Evolutionary conservation across 441 rosid species (phyloP).

Genomic region (Populus hybrid): DNA sequence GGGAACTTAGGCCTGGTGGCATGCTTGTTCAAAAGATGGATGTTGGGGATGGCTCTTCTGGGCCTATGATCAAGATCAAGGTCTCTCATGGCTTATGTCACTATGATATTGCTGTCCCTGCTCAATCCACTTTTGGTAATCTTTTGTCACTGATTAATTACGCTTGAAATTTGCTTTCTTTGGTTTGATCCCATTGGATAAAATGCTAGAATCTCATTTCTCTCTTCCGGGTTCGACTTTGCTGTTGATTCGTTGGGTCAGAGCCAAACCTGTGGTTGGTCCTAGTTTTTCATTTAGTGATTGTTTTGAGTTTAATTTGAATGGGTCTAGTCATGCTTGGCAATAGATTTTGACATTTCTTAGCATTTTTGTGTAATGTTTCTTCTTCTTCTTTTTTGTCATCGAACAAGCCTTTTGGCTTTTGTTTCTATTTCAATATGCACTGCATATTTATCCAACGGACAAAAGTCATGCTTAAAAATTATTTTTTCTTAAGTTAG

Average conservation of each 20-base stretch:
- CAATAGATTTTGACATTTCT: not conserved
- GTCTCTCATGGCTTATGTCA: slow-evolving; percentile 44
- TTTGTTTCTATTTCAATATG: not conserved
- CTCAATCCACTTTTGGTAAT: slow-evolving; percentile 54
- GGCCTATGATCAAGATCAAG: slow-evolving; percentile 43
- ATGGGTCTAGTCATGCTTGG: not conserved
- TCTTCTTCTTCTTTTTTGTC: too few species aligned
- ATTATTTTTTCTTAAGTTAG: not conserved
- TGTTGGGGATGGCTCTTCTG: slow-evolving; percentile 24
- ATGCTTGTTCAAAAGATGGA: slow-evolving; percentile 58
- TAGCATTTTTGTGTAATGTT: not conserved
- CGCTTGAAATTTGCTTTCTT: not conserved
- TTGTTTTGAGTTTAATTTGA: not conserved
- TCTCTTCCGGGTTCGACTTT: not conserved
- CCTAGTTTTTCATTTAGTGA: slow-evolving; percentile 3
- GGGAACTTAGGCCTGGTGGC: slow-evolving; percentile 55
- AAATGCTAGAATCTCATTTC: not conserved
- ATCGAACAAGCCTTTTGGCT: not conserved
- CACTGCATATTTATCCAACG: not conserved
- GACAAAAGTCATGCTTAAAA: not conserved
- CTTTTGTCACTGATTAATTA: not conserved
- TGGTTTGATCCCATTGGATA: not conserved
- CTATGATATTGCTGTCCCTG: slow-evolving; percentile 38
- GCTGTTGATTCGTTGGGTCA: not conserved
- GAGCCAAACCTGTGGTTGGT: not conserved